These are phyloP conservation scores for Leptographium flavum DNA, from an alignment of 2,329 filamentous ascomycete species.

Conservation along the genomic window DNA sequence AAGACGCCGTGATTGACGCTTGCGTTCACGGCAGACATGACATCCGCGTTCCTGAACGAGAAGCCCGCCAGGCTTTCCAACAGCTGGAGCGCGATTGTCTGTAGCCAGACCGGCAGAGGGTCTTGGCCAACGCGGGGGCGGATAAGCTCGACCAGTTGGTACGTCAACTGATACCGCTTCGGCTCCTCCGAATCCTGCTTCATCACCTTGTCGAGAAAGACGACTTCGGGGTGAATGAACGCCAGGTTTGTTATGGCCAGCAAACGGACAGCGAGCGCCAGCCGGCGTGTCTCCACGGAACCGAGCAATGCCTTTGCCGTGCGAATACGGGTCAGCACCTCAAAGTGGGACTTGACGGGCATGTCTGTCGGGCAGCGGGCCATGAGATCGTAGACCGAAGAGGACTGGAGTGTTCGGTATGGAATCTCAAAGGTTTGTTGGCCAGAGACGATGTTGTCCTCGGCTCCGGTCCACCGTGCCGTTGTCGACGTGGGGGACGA, in stretches of 20 bases:
- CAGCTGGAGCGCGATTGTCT: constrained; percentile 67
- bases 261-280: constrained; percentile 66
- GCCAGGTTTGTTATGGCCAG: constrained; percentile 83
- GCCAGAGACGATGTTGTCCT: constrained; percentile 27
- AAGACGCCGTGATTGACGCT: constrained; percentile 94
- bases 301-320: constrained; percentile 66
- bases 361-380: constrained; percentile 45
- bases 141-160: constrained; percentile 83
- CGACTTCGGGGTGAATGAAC: constrained; percentile 69
- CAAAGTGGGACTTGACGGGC: constrained; percentile 62
- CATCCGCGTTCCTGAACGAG: constrained; percentile 62
- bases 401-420: constrained; percentile 35
- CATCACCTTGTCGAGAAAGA: constrained; percentile 76
- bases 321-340: constrained; percentile 70
- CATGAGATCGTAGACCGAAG: constrained; percentile 42
- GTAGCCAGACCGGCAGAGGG: constrained; percentile 56
- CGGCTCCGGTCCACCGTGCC: constrained; percentile 21
- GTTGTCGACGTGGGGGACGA: constrained; percentile 20
- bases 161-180: constrained; percentile 73
- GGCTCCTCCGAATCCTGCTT: constrained; percentile 84
- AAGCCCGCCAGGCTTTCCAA: constrained; percentile 78
- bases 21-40: constrained; percentile 80
- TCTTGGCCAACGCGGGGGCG: constrained; percentile 57
- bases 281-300: constrained; percentile 52
- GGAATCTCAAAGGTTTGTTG: constrained; percentile 53